phyloP scores from a whole-genome alignment of 78 protist species.

The Guillardia theta region DNA sequence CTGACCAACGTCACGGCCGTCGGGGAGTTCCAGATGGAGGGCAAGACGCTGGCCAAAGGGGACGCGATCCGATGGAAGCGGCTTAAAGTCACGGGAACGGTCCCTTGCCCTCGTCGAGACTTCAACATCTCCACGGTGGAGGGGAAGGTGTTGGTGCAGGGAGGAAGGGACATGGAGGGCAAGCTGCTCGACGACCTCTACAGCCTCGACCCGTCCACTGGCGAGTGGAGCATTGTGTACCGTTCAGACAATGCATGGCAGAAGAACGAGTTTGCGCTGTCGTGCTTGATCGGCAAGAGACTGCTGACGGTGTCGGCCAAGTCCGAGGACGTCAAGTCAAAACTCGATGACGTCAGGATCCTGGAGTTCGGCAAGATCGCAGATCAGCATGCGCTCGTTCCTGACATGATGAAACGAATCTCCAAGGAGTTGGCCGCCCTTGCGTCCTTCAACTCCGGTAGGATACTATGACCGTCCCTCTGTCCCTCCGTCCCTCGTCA shows the following conservation, averaged over 20 bases:
- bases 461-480: no score
- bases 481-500: no score
- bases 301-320: neutral
- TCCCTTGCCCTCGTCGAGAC: neutral
- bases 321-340: neutral
- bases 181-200: conserved; percentile 7
- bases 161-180: neutral
- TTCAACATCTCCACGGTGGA: neutral
- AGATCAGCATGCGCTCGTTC: neutral
- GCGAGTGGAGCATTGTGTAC: neutral
- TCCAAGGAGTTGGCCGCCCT: neutral
- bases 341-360: neutral
- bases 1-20: neutral
- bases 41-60: neutral
- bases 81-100: neutral
- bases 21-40: neutral
- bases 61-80: neutral
- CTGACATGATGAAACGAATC: neutral
- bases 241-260: conserved; percentile 1
- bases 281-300: neutral
- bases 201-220: neutral
- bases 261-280: neutral
- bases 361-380: conserved; percentile 39
- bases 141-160: neutral
- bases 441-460: neutral